These are phyloP conservation scores for Aureoboletus auriporus DNA, from an alignment of 768 basidiomycete genomes.

Conservation along the genomic window DNA sequence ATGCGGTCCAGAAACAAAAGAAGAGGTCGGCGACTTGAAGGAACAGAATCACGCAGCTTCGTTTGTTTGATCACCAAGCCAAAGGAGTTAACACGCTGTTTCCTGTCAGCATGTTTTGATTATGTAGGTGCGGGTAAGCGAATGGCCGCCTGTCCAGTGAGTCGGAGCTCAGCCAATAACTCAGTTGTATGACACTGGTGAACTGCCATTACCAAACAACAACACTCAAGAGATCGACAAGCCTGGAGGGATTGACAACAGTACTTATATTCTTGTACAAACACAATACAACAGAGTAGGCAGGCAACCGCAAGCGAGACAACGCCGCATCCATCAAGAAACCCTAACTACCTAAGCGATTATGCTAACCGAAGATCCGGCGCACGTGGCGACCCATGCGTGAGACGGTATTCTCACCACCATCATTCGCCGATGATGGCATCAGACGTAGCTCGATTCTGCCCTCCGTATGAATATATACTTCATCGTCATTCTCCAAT, in stretches of 20 bases:
- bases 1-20: constrained; percentile 25
- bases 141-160: neutral
- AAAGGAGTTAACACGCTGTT: constrained; percentile 9
- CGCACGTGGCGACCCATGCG: constrained; percentile 28
- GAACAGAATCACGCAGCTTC: constrained; percentile 1
- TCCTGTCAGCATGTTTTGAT: neutral
- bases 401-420: constrained; percentile 11
- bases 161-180: constrained; percentile 1
- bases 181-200: constrained; percentile 8
- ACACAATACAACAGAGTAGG: neutral
- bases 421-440: constrained; percentile 5
- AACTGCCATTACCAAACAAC: neutral
- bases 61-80: constrained; percentile 13
- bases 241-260: neutral
- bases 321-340: constrained; percentile 4
- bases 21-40: constrained; percentile 10
- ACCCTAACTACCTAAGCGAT: neutral
- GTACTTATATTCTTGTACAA: neutral
- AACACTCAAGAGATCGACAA: neutral
- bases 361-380: constrained; percentile 18
- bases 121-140: neutral
- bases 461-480: constrained; percentile 27
- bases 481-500: constrained; percentile 27
- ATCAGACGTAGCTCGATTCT: constrained; percentile 19
- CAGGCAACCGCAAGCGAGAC: constrained; percentile 12